phyloP scores from a whole-genome alignment of 768 basidiomycete species.

The Boletus eberwhitei region DNA sequence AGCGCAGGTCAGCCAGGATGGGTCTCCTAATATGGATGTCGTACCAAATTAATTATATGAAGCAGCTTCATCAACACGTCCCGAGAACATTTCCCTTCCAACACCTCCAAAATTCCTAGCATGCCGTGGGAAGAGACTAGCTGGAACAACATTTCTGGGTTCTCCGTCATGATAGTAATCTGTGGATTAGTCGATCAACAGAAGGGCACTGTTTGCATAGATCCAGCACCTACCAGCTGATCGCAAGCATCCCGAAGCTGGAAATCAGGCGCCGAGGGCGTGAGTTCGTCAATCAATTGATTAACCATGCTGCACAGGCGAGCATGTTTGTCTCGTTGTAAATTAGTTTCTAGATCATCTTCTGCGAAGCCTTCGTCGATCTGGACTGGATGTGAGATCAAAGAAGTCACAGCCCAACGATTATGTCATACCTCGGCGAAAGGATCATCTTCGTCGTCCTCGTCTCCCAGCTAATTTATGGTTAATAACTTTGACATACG shows the following conservation, averaged over 20 bases:
- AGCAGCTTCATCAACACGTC: conserved; percentile 84
- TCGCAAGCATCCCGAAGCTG: conserved; percentile 83
- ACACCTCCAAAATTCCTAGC: conserved; percentile 89
- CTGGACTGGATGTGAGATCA: conserved; percentile 33
- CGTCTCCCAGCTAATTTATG: conserved; percentile 62
- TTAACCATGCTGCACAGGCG: conserved; percentile 78
- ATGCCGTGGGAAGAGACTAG: conserved; percentile 92
- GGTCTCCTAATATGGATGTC: neutral
- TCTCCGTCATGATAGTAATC: conserved; percentile 73
- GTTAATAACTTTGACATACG: neutral
- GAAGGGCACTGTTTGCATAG: neutral
- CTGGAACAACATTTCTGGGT: conserved; percentile 83
- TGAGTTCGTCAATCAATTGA: conserved; percentile 83
- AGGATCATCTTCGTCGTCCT: conserved; percentile 90
- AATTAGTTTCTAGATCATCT: conserved; percentile 87
- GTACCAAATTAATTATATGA: conserved; percentile 85
- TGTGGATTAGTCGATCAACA: conserved; percentile 29
- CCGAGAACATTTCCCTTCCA: conserved; percentile 82
- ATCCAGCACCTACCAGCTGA: conserved; percentile 61
- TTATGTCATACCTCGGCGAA: conserved; percentile 74
- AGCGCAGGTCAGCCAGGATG: neutral
- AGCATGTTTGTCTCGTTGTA: conserved; percentile 92
- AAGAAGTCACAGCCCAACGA: neutral
- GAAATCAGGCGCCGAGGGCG: conserved; percentile 76
- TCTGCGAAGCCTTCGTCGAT: conserved; percentile 93